A percentile compares a stretch with the other conserved stretches of the same genome.
phyloP scores from a whole-genome alignment of 1,139 yeast species.

The Petasospora fabianii region DNA sequence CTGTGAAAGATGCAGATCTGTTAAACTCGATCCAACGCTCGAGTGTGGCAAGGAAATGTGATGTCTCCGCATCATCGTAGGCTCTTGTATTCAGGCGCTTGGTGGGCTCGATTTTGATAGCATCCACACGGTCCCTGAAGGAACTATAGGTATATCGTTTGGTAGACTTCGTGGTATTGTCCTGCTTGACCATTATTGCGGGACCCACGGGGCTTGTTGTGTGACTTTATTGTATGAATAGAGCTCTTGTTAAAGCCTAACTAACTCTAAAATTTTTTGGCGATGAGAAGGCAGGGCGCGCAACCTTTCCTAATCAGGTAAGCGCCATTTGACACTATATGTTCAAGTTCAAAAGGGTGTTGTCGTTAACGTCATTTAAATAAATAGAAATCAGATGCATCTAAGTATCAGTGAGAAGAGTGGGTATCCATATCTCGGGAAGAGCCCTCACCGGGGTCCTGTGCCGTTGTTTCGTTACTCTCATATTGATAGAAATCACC shows the following conservation, averaged over 20 bases:
- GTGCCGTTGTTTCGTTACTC: not conserved
- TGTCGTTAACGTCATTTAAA: too few relatives aligned
- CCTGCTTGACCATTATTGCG: conserved; percentile 24
- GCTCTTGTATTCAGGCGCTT: conserved; percentile 60
- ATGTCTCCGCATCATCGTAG: conserved; percentile 67
- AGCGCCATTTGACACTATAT: too few relatives aligned
- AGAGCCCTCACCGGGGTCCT: not conserved
- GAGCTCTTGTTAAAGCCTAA: not conserved
- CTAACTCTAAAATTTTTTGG: not conserved
- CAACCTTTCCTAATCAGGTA: too few relatives aligned
- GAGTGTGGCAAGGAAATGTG: conserved; percentile 75
- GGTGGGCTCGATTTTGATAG: conserved; percentile 81
- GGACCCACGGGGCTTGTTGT: not conserved
- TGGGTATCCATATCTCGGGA: not conserved
- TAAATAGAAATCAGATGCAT: too few relatives aligned
- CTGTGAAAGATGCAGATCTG: conserved; percentile 67
- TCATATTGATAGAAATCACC: not conserved
- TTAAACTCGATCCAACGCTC: conserved; percentile 90
- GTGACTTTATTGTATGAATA: too few relatives aligned
- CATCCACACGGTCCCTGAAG: conserved; percentile 79
- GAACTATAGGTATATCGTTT: conserved; percentile 67
- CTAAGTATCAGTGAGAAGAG: too few relatives aligned
- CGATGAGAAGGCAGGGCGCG: not conserved
- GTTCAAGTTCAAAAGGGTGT: too few relatives aligned
- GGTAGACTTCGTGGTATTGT: conserved; percentile 46